Evolutionary conservation across 2,329 filamentous ascomycete species (phyloP).

Genomic region (Xylaria sp.): DNA sequence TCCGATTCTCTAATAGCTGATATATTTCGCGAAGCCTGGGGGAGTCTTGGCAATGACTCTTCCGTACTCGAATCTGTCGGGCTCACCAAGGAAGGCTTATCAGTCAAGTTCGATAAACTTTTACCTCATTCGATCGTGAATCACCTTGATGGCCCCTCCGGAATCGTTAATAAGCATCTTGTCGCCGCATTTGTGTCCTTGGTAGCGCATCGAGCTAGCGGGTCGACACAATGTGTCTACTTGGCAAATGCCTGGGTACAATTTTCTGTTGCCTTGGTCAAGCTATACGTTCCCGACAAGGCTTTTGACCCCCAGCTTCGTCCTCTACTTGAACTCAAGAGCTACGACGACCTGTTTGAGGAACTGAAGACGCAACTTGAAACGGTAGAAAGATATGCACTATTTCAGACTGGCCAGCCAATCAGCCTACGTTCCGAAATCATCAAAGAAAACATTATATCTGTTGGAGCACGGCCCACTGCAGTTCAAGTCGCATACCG

Average conservation of each 20-base stretch:
- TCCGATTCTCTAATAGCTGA: slow-evolving; percentile 52
- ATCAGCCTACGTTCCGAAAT: slow-evolving; percentile 74
- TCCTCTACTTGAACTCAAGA: slow-evolving; percentile 72
- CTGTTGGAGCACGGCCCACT: slow-evolving; percentile 74
- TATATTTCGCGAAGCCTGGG: slow-evolving; percentile 45
- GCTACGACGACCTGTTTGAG: slow-evolving; percentile 64
- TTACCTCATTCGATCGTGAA: slow-evolving; percentile 43
- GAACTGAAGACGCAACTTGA: slow-evolving; percentile 67
- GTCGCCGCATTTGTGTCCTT: slow-evolving; percentile 60
- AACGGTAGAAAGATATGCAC: slow-evolving; percentile 73
- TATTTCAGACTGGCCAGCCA: slow-evolving; percentile 72
- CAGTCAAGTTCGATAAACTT: slow-evolving; percentile 43
- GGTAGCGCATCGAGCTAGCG: slow-evolving; percentile 50
- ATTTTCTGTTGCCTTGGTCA: slow-evolving; percentile 78
- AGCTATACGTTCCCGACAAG: slow-evolving; percentile 86
- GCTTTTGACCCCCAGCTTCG: slow-evolving; percentile 83
- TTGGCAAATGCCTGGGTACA: slow-evolving; percentile 77
- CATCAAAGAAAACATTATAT: slow-evolving; percentile 69
- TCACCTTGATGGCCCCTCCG: slow-evolving; percentile 34
- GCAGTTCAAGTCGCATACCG: slow-evolving; percentile 76
- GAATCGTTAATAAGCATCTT: slow-evolving; percentile 55
- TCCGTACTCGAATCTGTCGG: slow-evolving; percentile 32
- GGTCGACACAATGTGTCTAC: slow-evolving; percentile 45
- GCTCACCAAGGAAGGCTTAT: slow-evolving; percentile 45
- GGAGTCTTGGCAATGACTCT: slow-evolving; percentile 35